phyloP scores from a whole-genome alignment of 495 filamentous ascomycete species.

The Sordaria brevicollis region DNA sequence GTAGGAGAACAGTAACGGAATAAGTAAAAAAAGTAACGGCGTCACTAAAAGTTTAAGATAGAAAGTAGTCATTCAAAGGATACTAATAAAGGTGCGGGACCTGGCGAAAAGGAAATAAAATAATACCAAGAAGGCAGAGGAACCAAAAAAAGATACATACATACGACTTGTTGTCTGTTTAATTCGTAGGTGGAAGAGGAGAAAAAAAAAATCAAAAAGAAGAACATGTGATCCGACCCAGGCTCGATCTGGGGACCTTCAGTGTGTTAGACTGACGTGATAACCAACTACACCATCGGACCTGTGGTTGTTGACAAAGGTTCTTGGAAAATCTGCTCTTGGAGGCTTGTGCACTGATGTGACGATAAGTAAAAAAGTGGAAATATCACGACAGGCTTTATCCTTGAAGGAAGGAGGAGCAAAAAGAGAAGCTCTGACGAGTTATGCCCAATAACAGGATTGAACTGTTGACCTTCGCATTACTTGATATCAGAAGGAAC shows the following conservation, averaged over 20 bases:
- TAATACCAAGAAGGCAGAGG: too few species aligned
- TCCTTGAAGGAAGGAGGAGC: neutral
- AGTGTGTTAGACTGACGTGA: neutral
- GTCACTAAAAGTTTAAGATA: too few species aligned
- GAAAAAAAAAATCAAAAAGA: neutral
- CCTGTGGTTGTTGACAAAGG: neutral
- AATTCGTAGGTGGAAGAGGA: too few species aligned
- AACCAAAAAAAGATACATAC: too few species aligned
- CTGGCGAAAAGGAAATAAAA: too few species aligned
- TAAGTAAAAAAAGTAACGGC: too few species aligned
- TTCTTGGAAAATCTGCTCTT: accelerated
- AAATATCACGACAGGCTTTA: neutral
- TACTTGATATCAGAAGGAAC: neutral
- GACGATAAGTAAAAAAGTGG: neutral
- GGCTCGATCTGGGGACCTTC: neutral
- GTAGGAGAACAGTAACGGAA: too few species aligned
- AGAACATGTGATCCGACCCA: neutral
- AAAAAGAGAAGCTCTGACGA: neutral
- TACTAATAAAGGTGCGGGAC: too few species aligned
- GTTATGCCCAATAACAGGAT: neutral
- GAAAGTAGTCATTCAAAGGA: too few species aligned
- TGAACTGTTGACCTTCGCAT: neutral
- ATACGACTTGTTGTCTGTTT: too few species aligned
- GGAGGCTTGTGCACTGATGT: neutral
- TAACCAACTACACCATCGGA: neutral